Evolutionary conservation across 2,329 filamentous ascomycete species (phyloP).

Genomic region (Massarina eburnea): DNA sequence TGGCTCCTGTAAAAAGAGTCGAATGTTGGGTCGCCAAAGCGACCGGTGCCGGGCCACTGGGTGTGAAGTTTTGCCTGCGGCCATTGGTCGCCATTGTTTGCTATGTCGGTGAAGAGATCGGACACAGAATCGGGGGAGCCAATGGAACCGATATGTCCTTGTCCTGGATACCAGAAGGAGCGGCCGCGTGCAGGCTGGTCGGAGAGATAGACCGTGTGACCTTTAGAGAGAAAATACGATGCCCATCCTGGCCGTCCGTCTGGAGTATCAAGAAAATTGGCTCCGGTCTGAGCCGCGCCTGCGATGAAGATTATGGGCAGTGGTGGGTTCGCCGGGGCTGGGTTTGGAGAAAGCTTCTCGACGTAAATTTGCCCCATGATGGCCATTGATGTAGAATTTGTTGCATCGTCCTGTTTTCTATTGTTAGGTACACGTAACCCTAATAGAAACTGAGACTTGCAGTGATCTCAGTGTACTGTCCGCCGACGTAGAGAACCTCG

Average conservation of each 20-base stretch:
- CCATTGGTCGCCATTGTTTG: slow-evolving; percentile 40
- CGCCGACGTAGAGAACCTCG: slow-evolving; percentile 18
- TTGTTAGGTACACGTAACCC: not conserved
- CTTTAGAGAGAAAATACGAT: slow-evolving; percentile 49
- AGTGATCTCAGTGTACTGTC: slow-evolving; percentile 14
- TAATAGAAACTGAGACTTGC: slow-evolving; percentile 3
- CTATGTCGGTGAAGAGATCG: slow-evolving; percentile 6
- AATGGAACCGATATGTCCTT: slow-evolving; percentile 21
- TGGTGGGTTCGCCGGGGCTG: slow-evolving; percentile 5
- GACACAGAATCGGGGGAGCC: slow-evolving; percentile 6
- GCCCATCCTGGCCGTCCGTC: slow-evolving; percentile 54
- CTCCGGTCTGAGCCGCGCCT: slow-evolving; percentile 30
- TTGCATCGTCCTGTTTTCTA: slow-evolving; percentile 6
- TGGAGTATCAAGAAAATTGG: slow-evolving; percentile 49
- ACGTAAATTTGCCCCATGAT: slow-evolving; percentile 30
- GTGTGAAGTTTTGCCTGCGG: slow-evolving; percentile 48
- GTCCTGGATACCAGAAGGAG: slow-evolving; percentile 44
- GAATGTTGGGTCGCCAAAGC: slow-evolving; percentile 51
- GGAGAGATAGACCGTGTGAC: slow-evolving; percentile 52
- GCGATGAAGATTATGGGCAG: slow-evolving; percentile 33
- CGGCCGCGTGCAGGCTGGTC: slow-evolving; percentile 52
- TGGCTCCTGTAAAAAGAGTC: slow-evolving; percentile 52
- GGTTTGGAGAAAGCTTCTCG: slow-evolving; percentile 25
- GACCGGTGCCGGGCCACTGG: slow-evolving; percentile 45
- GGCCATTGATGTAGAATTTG: slow-evolving; percentile 5